Evolutionary conservation across 768 basidiomycete species (phyloP), one percentile per base, ranked within the genome.

Genomic region (Hysterangium stoloniferum): DNA sequence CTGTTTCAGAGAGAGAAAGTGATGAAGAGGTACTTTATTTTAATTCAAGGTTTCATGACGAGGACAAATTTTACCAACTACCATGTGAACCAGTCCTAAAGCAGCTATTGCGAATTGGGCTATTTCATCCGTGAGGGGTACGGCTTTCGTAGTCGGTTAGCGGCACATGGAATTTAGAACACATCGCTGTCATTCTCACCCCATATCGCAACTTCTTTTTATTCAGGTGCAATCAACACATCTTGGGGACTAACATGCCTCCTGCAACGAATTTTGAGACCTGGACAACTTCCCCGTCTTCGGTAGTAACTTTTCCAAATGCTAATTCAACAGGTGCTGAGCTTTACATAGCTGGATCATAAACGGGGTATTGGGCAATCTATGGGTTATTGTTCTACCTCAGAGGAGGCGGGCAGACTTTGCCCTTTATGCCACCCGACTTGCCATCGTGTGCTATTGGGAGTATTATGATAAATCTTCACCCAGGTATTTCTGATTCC

Each of bases 191-290:
- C 27, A 12, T 13, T 12, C 22, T 27, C 29, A 9, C 1, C 3
- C 15, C 12, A 32, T 31, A 11, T 4, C 13, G n/a, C n/a, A n/a
- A n/a, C 27, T 45, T 29, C 27, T 4, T 32, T 17, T 22, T 42
- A 6, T 22, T n/a, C n/a, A 45, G 44, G 44, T 31, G 9, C 44
- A 29, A 45, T 45, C 44, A 45, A 45, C 22, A 45, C 44, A 31
- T 45, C 28, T 28, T 45, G 44, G 44, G 44, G 44, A 6, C 44
- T 45, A 17, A 45, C 44, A 2, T 45, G 44, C 31, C 29, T 45
- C 28, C 33, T 45, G 7, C 44, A 45, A 17, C 29, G 29, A 6
- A 33, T 45, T 20, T 45, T 45, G 15, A 8, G 31, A 9, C 44
- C 44, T 2, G 44, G 44, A 17, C 28, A 5, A 6, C 13, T 45